Evolutionary conservation across 2,329 filamentous ascomycete genomes (phyloP).

Genomic region (Ophiobolus disseminans): DNA sequence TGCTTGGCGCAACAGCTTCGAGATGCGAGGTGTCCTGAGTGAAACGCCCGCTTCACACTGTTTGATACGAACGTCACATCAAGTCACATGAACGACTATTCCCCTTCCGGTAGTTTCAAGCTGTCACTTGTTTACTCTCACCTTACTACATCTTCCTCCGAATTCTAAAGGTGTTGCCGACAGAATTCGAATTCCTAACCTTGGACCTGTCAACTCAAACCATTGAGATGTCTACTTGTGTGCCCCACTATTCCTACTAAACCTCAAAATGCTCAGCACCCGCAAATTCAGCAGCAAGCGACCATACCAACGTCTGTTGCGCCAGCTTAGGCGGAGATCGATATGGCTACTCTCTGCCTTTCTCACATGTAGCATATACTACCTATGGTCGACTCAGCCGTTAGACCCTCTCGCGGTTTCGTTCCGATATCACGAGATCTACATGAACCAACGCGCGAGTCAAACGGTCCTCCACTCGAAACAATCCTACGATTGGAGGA

Average conservation of each 20-base stretch:
- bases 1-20: conserved; percentile 1
- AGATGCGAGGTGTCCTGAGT: conserved; percentile 24
- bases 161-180: too few species aligned
- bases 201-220: too few species aligned
- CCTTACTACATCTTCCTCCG: too few species aligned
- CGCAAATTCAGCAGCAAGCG: conserved; percentile 31
- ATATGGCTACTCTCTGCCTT: conserved; percentile 32
- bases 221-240: background rate
- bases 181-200: too few species aligned
- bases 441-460: conserved; percentile 40
- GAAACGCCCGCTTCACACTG: background rate
- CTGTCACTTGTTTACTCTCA: too few species aligned
- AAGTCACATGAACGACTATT: conserved; percentile 12
- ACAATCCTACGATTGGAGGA: conserved; percentile 51
- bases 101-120: background rate
- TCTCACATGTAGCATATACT: conserved; percentile 35
- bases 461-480: conserved; percentile 18
- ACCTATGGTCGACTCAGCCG: conserved; percentile 36
- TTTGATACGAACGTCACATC: too few species aligned
- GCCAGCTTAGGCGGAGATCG: conserved; percentile 38
- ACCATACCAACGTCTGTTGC: conserved; percentile 35
- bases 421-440: conserved; percentile 36
- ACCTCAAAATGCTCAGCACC: conserved; percentile 38
- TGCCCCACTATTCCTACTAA: background rate
- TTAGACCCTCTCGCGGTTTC: conserved; percentile 39